Base-by-base conservation (phyloP, 768 basidiomycete genomes). In the Pleurotus giganteus region DNA sequence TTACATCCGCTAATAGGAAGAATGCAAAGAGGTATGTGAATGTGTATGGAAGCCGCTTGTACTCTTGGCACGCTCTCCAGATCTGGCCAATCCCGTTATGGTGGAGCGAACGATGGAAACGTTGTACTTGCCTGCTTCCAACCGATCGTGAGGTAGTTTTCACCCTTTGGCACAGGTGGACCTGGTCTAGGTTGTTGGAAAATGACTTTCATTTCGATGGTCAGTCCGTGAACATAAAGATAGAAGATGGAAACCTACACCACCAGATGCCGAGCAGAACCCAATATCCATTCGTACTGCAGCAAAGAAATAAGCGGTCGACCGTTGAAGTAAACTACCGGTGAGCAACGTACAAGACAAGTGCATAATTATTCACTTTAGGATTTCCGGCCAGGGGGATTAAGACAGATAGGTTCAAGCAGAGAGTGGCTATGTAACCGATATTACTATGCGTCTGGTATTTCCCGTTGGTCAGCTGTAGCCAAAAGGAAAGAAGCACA, bases 131-230 rank as follows among this genome's bases (percentile, higher is more conserved):
- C 88, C 75, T 92, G 90, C 64, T 89, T 91, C 87, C 88, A 93
- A 39, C 92, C 92, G 42, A 94, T 81, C 0, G 89, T 90, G 24
- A 92, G 57, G 62, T 93, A 94, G 56, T 69, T 79, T 59, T 91
- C 84, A 46, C 85, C 85, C 59, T 85, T 85, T 0, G 92, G 92
- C 19, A 94, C 72, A 11, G 83, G 71, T 50, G 91, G 89, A 0
- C 92, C 92, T 2, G 88, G 86, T 7, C 92, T 83, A n/a, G 85
- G 88, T 63, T 89, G 81, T 65, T 94, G 92, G 66, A 83, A 92
- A 47, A 93, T 80, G 60, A 94, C 90, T 91, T 50, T 17, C 2
- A n/a, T 15, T 9, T 26, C 29, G 9, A 45, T 15, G 9, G 21
- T 41, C 47, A 28, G 46, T 27, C 26, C 36, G 11, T 1, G 36